These are phyloP conservation scores for Penicillium sp. DNA, from an alignment of 2,329 filamentous ascomycete species.

Conservation along the genomic window DNA sequence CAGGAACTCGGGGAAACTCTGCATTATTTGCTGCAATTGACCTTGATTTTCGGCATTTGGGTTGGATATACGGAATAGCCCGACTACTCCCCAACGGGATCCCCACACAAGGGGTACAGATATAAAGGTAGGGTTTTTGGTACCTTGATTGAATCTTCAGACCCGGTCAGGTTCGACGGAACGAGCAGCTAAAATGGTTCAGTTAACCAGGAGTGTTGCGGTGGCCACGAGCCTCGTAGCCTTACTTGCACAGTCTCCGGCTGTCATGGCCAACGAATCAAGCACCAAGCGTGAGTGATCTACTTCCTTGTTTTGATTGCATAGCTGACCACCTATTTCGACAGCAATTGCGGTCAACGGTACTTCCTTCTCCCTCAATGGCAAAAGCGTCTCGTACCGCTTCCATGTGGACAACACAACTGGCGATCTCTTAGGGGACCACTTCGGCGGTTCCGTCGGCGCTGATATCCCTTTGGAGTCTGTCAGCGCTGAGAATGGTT, in stretches of 20 bases:
- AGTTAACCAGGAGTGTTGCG: background rate
- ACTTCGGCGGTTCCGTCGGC: slow-evolving; percentile 58
- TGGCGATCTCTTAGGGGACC: slow-evolving; percentile 59
- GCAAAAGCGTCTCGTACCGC: slow-evolving; percentile 58
- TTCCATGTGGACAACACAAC: slow-evolving; percentile 61
- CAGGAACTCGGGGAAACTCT: background rate
- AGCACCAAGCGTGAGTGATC: slow-evolving; percentile 2
- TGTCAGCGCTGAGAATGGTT: slow-evolving; percentile 47
- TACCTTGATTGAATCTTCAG: no score
- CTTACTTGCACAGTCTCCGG: background rate
- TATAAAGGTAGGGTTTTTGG: slow-evolving; percentile 1
- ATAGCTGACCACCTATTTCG: background rate
- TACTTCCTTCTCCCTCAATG: slow-evolving; percentile 58
- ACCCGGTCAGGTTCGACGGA: background rate
- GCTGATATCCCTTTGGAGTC: slow-evolving; percentile 51
- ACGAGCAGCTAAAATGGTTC: slow-evolving; percentile 2
- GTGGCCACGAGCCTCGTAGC: background rate
- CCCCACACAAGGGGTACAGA: background rate
- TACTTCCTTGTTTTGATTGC: background rate
- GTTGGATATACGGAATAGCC: background rate
- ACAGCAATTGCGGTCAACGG: slow-evolving; percentile 56
- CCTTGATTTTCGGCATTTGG: background rate
- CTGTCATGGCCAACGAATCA: background rate
- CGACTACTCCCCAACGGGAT: background rate
- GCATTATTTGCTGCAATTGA: background rate